These are phyloP conservation scores for Phanerodontia chrysosporium DNA, from an alignment of 768 basidiomycete genomes.

Conservation along the genomic window DNA sequence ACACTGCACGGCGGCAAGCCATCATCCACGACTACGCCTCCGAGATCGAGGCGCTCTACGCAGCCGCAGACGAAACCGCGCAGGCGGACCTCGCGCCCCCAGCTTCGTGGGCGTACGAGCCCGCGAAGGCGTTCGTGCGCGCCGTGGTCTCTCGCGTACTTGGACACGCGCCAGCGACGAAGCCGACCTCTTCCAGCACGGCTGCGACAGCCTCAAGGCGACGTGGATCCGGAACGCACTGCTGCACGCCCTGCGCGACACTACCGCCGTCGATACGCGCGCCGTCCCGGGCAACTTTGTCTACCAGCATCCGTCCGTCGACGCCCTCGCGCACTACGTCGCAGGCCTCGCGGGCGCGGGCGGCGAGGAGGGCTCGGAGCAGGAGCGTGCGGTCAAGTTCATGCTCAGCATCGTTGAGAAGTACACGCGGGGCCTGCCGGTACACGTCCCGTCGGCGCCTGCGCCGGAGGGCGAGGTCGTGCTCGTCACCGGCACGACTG, in stretches of 20 bases:
- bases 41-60: slow-evolving; percentile 38
- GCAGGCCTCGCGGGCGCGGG: neutral
- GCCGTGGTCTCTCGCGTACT: slow-evolving; percentile 32
- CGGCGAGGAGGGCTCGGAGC: neutral
- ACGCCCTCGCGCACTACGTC: neutral
- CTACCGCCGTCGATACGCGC: slow-evolving; percentile 19
- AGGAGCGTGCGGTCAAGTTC: neutral
- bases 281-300: slow-evolving; percentile 29
- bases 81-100: slow-evolving; percentile 27
- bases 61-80: slow-evolving; percentile 26
- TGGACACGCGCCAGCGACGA: slow-evolving; percentile 23
- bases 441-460: neutral
- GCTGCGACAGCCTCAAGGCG: slow-evolving; percentile 40
- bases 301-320: slow-evolving; percentile 26
- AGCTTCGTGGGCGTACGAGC: slow-evolving; percentile 18
- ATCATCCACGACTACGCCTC: slow-evolving; percentile 33
- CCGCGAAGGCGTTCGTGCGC: slow-evolving; percentile 27
- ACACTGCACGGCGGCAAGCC: slow-evolving; percentile 32
- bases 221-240: slow-evolving; percentile 38
- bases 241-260: slow-evolving; percentile 29
- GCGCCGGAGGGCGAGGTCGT: slow-evolving; percentile 10
- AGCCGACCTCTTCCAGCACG: slow-evolving; percentile 36
- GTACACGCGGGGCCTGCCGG: slow-evolving; percentile 2
- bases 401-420: slow-evolving; percentile 7
- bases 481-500: slow-evolving; percentile 23